A percentile compares a stretch with the other conserved stretches of the same genome.
These are phyloP conservation scores for Penicillium olsonii DNA, from an alignment of 2,329 filamentous ascomycete genomes.

Conservation along the genomic window DNA sequence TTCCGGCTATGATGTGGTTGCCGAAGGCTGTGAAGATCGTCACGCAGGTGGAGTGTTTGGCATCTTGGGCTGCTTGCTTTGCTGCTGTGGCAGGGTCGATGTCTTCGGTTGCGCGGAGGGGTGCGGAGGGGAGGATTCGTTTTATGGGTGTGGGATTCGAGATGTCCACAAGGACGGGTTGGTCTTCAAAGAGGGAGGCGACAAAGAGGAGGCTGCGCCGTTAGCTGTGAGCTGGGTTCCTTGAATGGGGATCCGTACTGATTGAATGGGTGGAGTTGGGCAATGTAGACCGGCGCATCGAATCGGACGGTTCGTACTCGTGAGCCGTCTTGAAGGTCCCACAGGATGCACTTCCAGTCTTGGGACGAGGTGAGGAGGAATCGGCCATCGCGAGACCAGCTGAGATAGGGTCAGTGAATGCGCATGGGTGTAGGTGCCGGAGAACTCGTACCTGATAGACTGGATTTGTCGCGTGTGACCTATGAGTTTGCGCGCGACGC, in stretches of 20 bases:
- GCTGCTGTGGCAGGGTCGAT: conserved; percentile 62
- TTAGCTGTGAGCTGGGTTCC: not conserved
- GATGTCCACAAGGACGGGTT: conserved; percentile 84
- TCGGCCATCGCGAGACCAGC: conserved; percentile 89
- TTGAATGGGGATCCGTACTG: conserved; percentile 59
- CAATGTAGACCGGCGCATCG: conserved; percentile 90
- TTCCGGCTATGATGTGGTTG: conserved; percentile 87
- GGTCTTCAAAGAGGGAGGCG: conserved; percentile 89
- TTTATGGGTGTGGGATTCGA: conserved; percentile 70
- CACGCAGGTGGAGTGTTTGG: conserved; percentile 91
- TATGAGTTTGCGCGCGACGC: conserved; percentile 88
- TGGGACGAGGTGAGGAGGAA: conserved; percentile 92
- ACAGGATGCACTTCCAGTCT: conserved; percentile 94
- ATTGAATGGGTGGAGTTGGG: conserved; percentile 88
- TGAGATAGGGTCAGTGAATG: conserved; percentile 22
- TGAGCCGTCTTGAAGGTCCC: conserved; percentile 78
- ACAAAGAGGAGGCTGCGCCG: conserved; percentile 74
- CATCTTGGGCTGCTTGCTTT: conserved; percentile 87
- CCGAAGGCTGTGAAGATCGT: conserved; percentile 84
- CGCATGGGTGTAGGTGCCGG: not conserved
- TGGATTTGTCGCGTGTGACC: conserved; percentile 94
- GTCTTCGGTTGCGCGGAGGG: conserved; percentile 74
- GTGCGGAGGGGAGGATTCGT: conserved; percentile 76
- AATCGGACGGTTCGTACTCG: conserved; percentile 84
- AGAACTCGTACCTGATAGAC: conserved; percentile 63